phyloP scores from a whole-genome alignment of 805 yeast species.

The Jamesozyma lodderae region DNA sequence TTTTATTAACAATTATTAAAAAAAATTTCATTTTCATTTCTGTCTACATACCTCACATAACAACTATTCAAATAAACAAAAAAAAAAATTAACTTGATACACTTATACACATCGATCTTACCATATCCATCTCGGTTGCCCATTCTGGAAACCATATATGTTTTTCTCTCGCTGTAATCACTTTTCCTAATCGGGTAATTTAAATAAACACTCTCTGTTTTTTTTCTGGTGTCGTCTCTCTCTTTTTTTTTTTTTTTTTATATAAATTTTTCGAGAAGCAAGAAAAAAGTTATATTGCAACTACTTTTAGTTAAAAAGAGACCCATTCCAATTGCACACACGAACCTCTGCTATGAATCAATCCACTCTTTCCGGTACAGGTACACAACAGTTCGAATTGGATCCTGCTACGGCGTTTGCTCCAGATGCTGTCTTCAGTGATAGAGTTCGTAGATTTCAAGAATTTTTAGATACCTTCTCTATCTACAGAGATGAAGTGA shows the following conservation, averaged over 20 bases:
- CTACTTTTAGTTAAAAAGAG: not conserved
- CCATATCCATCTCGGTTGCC: too few relatives aligned
- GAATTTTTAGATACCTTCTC: slow-evolving; percentile 70
- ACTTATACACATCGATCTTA: too few relatives aligned
- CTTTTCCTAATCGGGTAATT: not conserved
- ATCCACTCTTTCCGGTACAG: slow-evolving; percentile 3
- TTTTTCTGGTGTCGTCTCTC: not conserved
- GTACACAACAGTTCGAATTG: slow-evolving; percentile 5
- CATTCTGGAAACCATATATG: not conserved
- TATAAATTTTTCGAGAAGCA: not conserved
- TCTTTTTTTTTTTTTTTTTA: not conserved
- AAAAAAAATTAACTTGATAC: too few relatives aligned
- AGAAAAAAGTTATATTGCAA: not conserved
- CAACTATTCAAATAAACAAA: too few relatives aligned
- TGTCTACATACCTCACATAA: too few relatives aligned
- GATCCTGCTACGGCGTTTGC: slow-evolving; percentile 14
- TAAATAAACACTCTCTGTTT: not conserved
- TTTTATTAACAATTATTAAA: too few relatives aligned
- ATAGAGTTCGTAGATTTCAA: slow-evolving; percentile 79
- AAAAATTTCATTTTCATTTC: too few relatives aligned
- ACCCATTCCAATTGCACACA: not conserved
- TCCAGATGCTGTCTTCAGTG: slow-evolving; percentile 51
- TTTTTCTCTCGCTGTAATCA: not conserved
- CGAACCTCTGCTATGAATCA: slow-evolving; percentile 4
- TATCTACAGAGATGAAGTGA: slow-evolving; percentile 60